Percentiles rank a stretch among this genome's conserved stretches.
Evolutionary conservation across 805 yeast genomes (phyloP).

Genomic region (Yarrowia bubula): DNA sequence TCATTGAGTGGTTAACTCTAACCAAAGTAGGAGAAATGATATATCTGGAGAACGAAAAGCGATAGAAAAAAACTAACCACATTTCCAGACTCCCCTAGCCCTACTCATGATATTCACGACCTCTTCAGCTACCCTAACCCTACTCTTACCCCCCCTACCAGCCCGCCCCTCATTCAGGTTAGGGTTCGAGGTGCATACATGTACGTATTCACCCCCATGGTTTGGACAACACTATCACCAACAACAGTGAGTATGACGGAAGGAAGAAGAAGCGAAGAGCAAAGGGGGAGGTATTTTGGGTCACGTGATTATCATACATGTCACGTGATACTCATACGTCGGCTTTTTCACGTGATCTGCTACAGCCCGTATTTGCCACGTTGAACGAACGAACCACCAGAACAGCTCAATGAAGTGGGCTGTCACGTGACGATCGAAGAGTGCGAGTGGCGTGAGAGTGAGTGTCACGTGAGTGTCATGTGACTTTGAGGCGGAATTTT

Average conservation of each 20-base stretch:
- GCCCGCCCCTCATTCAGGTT: background rate
- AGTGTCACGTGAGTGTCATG: background rate
- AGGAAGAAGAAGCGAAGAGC: too few species aligned
- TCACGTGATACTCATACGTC: background rate
- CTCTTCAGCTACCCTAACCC: background rate
- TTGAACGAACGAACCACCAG: too few species aligned
- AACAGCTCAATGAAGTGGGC: background rate
- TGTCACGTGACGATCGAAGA: background rate
- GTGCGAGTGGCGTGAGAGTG: background rate
- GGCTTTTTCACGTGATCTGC: too few species aligned
- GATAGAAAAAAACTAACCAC: too few species aligned
- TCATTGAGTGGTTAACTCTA: background rate
- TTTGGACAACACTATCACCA: conserved; percentile 16
- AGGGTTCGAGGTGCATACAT: background rate
- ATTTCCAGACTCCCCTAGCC: too few species aligned
- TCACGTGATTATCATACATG: background rate
- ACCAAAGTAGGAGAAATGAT: background rate
- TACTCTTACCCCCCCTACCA: background rate
- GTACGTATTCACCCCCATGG: conserved; percentile 17
- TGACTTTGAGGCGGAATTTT: background rate
- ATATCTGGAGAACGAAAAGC: too few species aligned
- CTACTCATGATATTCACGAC: too few species aligned
- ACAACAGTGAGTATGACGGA: conserved; percentile 9
- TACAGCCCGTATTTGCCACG: background rate
- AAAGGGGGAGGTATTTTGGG: background rate